Conservation (phyloP, 75 land plant genomes). For the Pinus tabuliformis region DNA sequence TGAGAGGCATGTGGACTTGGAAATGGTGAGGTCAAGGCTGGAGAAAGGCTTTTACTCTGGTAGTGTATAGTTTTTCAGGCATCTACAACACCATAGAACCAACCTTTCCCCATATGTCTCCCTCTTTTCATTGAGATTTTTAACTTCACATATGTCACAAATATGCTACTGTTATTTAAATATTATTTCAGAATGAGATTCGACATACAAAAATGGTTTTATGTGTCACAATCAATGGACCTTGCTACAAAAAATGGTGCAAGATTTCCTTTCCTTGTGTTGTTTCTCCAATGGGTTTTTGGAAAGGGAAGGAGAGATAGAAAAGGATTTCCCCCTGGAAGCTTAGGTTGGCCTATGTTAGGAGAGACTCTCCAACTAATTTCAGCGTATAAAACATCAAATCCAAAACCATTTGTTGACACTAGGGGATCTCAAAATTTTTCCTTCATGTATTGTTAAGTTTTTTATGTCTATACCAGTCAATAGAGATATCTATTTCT, state of each 20-base stretch:
- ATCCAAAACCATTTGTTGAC: conserved; percentile 80
- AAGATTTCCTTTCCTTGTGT: too few relatives aligned
- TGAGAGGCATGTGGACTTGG: conserved; percentile 68
- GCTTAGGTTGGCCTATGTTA: conserved; percentile 59
- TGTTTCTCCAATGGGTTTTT: too few relatives aligned
- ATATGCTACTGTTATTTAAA: too few relatives aligned
- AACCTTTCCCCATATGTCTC: too few relatives aligned
- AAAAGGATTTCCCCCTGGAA: conserved; percentile 44
- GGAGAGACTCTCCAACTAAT: conserved; percentile 84
- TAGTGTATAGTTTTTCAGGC: conserved; percentile 52
- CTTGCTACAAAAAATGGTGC: too few relatives aligned
- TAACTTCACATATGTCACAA: too few relatives aligned
- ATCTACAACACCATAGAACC: too few relatives aligned
- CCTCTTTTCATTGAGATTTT: too few relatives aligned
- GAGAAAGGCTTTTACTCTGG: conserved; percentile 45
- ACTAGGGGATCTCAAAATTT: conserved; percentile 25
- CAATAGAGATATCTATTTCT: not conserved
- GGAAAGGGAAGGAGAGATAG: too few relatives aligned
- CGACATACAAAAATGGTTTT: too few relatives aligned
- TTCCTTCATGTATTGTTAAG: not conserved
- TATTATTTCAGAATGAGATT: too few relatives aligned
- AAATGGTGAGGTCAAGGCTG: conserved; percentile 42
- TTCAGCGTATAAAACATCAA: conserved; percentile 58
- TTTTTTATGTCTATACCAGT: not conserved
- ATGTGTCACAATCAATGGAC: too few relatives aligned